phyloP scores from a whole-genome alignment of 1,284 basidiomycete genomes.

The Abortiporus biennis region DNA sequence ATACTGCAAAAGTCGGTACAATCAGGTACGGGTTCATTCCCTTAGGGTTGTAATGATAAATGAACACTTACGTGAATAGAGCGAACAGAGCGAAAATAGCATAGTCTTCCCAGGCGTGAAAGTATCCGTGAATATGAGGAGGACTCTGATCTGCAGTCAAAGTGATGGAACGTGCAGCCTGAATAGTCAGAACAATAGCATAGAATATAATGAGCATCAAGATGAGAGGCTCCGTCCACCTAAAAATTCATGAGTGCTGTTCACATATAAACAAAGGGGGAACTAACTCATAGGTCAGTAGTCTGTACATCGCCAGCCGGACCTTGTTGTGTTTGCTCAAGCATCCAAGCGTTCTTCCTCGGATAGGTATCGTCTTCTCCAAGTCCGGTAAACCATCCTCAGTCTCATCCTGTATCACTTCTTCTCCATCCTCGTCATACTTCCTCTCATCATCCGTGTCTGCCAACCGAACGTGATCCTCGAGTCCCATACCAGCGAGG shows the following conservation, averaged over 20 bases:
- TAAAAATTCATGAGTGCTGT: conserved; percentile 24
- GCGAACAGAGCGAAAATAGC: conserved; percentile 80
- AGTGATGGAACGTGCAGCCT: conserved; percentile 57
- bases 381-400: conserved; percentile 39
- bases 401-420: conserved; percentile 13
- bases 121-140: conserved; percentile 59
- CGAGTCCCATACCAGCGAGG: conserved; percentile 58
- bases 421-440: conserved; percentile 20
- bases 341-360: conserved; percentile 77
- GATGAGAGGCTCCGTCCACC: conserved; percentile 86
- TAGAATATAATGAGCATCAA: conserved; percentile 83
- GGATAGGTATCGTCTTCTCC: conserved; percentile 45
- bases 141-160: conserved; percentile 42
- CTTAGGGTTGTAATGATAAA: no score
- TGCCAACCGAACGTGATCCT: conserved; percentile 48
- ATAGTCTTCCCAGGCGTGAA: conserved; percentile 85
- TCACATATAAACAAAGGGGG: background rate
- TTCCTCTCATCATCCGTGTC: conserved; percentile 35
- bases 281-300: conserved; percentile 64
- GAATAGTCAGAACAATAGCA: conserved; percentile 78
- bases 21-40: no score
- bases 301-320: conserved; percentile 57
- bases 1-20: conserved; percentile 40
- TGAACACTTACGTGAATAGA: conserved; percentile 73
- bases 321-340: conserved; percentile 67